Conservation (phyloP, 768 basidiomycete species). For the Terana coerulea region DNA sequence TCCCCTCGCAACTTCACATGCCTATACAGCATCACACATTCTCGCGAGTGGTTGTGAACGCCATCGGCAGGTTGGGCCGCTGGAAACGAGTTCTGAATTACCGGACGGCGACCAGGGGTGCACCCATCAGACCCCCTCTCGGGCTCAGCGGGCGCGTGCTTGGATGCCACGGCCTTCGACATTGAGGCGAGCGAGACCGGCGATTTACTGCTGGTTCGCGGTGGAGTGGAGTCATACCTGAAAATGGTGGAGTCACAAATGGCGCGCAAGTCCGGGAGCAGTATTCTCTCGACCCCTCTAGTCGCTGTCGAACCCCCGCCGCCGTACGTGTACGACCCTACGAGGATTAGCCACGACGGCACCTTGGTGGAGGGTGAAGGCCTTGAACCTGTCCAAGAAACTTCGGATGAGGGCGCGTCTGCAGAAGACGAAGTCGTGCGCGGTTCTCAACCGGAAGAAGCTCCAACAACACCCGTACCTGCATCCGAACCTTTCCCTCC, state of each 20-base stretch:
- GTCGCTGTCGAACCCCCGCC: neutral
- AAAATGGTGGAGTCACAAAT: slow-evolving; percentile 45
- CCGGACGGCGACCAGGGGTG: slow-evolving; percentile 30
- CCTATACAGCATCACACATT: slow-evolving; percentile 60
- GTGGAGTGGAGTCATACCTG: slow-evolving; percentile 65
- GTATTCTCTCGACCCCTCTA: neutral
- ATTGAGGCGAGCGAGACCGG: slow-evolving; percentile 57
- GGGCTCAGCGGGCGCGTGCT: slow-evolving; percentile 29
- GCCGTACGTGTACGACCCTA: neutral
- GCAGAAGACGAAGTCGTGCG: too few species aligned
- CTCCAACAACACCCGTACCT: neutral
- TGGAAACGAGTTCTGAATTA: slow-evolving; percentile 77
- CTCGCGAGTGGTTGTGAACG: slow-evolving; percentile 75
- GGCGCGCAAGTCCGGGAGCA: neutral
- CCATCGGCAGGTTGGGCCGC: slow-evolving; percentile 76
- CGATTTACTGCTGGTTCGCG: slow-evolving; percentile 57
- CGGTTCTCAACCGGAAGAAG: too few species aligned
- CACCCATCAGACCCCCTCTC: slow-evolving; percentile 23
- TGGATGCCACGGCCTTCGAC: slow-evolving; percentile 67
- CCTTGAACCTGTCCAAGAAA: slow-evolving; percentile 9
- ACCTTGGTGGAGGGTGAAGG: neutral
- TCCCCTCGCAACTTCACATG: slow-evolving; percentile 40
- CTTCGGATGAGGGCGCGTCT: slow-evolving; percentile 4
- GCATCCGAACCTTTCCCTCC: neutral
- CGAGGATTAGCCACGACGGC: neutral